Evolutionary conservation across 768 basidiomycete genomes (phyloP), one percentile per base, ranked within the genome.

Genomic region (Pleurotus platypus): DNA sequence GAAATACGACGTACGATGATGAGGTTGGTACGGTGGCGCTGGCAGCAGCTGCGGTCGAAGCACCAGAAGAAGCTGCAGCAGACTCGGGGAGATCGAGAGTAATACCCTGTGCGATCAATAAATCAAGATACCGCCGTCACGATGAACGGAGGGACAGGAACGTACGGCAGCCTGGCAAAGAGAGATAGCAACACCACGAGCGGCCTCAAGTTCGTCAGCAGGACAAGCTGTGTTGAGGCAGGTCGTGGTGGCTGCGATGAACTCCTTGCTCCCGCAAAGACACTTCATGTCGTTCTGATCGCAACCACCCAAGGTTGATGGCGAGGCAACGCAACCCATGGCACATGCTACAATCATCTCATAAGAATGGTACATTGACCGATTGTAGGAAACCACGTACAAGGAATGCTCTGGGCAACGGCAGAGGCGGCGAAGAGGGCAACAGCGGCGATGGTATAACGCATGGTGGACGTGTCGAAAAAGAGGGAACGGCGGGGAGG

Each of bases 381-480:
- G 18, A 22, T 38, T n/a, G 40, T 20, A 37, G 24, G 37, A 24
- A 24, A 22, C n/a, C 24, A 46, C 70, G 38, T 65, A 79, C 78
- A 39, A 43, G 78, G 75, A 55, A 72, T 63, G 35, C 48, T 47
- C 62, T 78, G 78, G 48, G 79, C 74, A 48, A 72, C 69, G 54
- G 68, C 71, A 46, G 75, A 71, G 62, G 76, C 69, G 61, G 72
- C 65, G 58, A 73, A 67, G 66, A 78, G 67, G 66, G 74, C 61
- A 60, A 75, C 57, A 57, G 75, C 56, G 58, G 72, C 66, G 61
- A 76, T 42, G 58, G 78, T 69, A 75, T 81, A 79, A 67, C 78
- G 84, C 86, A 88, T 88, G 55, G 48, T 78, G 61, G 56, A 6
- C 24, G n/a, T 11, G 38, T 9, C 47, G 54, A 65, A 53, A 57